Evolutionary conservation across 768 basidiomycete genomes (phyloP).

Genomic region (Crassisporium funariophilum): DNA sequence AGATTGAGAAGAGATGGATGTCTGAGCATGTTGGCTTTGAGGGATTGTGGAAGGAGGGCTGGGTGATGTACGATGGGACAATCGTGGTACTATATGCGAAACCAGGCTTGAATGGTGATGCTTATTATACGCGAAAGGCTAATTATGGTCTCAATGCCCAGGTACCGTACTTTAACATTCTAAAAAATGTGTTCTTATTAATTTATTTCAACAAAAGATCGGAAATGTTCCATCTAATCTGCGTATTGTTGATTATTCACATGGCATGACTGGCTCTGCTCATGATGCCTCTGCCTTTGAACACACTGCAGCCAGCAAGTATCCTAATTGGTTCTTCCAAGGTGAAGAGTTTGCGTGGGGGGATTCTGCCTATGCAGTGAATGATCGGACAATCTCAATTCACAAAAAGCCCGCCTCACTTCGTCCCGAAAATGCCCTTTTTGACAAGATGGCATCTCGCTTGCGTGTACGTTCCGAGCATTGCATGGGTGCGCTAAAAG

Average conservation of each 20-base stretch:
- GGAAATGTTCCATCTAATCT: slow-evolving; percentile 30
- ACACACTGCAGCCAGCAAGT: slow-evolving; percentile 23
- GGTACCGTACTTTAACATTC: slow-evolving; percentile 19
- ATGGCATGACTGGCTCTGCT: slow-evolving; percentile 30
- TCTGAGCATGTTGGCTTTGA: slow-evolving; percentile 30
- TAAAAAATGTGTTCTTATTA: neutral
- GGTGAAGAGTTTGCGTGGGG: slow-evolving; percentile 2
- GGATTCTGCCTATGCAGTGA: neutral
- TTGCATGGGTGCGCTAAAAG: slow-evolving; percentile 34
- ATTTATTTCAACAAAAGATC: slow-evolving; percentile 21
- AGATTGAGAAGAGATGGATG: slow-evolving; percentile 34
- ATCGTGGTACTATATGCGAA: slow-evolving; percentile 27
- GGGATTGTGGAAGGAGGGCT: slow-evolving; percentile 34
- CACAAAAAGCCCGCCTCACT: neutral
- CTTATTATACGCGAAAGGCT: slow-evolving; percentile 34
- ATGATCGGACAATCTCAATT: slow-evolving; percentile 1
- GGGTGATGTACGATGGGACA: slow-evolving; percentile 35
- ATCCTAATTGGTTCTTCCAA: slow-evolving; percentile 20
- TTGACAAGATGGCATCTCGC: slow-evolving; percentile 1
- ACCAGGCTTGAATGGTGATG: slow-evolving; percentile 32
- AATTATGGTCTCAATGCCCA: slow-evolving; percentile 41
- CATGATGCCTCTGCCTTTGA: slow-evolving; percentile 29
- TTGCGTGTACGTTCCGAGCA: slow-evolving; percentile 34
- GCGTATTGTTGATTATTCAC: slow-evolving; percentile 28
- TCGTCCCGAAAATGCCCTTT: slow-evolving; percentile 1